Base-by-base conservation (phyloP, 805 yeast species). In the Cyberlindnera japonica region DNA sequence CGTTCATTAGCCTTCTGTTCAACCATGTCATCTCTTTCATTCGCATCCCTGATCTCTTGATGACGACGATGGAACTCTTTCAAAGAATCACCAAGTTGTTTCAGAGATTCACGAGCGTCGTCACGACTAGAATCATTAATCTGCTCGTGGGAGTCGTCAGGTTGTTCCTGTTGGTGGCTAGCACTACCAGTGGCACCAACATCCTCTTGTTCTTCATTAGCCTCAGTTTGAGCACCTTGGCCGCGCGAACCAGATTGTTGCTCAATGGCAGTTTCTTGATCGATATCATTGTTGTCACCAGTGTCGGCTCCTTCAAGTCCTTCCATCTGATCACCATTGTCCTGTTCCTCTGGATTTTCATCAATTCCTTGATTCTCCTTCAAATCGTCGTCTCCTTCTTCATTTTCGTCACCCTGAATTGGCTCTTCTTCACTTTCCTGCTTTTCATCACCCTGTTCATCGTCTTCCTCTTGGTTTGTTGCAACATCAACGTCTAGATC, bases 61-160 rank as follows among this genome's bases (percentile, higher is more conserved):
- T 84, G 80, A 53, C 96, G 83, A 58, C 87, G 83, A 58, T 91
- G 95, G 65, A 84, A 91, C 57, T 90, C 96, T 53, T 91, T 86
- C 65, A 90, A 59, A 1, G 95, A 77, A 62, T 90, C 97, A 38
- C 99, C 98, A 12, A 93, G 71, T 58, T 89, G 89, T 59, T 85
- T 85, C 63, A 91, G 68, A 0, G 95, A 79, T 53, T 88, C 89
- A 42, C 75, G 73, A 29, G 86, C 88, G 52, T 74, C 73, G 38
- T 83, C 81, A 40, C 87, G 67, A 15, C 85, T 77, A 15, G 71
- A 67, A 43, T 76, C 81, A 29, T 68, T 64, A 4, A 63, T 58
- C 3, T 66, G 64, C 13, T 67, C 67, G 21, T 71, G 67, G 10
- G 69, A 58, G 14, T 61, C 55, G 29, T 65, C 64, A 33, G 72